A percentile compares a stretch with the other conserved stretches of the same genome.
Evolutionary conservation across 2,329 filamentous ascomycete genomes (phyloP).

Genomic region (Trichoderma oligosporum): DNA sequence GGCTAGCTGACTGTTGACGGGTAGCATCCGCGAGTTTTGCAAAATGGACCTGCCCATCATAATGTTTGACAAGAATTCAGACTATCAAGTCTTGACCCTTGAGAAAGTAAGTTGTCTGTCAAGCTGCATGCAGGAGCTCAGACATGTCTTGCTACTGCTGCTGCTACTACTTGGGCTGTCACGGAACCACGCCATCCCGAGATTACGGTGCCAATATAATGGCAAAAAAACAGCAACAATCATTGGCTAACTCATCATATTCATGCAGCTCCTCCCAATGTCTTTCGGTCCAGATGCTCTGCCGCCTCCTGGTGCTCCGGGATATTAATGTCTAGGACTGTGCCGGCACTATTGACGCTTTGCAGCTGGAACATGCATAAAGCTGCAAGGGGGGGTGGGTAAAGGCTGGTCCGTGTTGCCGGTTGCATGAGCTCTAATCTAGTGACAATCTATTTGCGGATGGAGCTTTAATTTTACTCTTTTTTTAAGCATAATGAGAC

Average conservation of each 20-base stretch:
- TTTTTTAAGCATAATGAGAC: neutral
- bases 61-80: constrained; percentile 84
- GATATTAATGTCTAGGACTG: constrained; percentile 11
- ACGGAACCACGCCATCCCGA: neutral
- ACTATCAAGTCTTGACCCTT: constrained; percentile 66
- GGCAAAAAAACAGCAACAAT: neutral
- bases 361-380: neutral
- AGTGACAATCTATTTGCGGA: neutral
- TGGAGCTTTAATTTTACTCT: neutral
- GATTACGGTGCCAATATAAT: neutral
- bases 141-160: neutral
- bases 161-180: neutral
- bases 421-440: neutral
- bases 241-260: constrained; percentile 14
- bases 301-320: constrained; percentile 33
- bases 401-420: neutral
- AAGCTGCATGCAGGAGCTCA: neutral
- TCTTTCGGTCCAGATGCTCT: constrained; percentile 65
- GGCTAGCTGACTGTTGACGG: neutral
- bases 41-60: constrained; percentile 68
- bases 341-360: neutral
- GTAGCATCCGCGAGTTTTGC: constrained; percentile 73
- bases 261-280: constrained; percentile 57
- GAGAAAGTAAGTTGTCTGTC: constrained; percentile 51
- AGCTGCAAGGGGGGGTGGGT: neutral